phyloP scores from a whole-genome alignment of 208 protist species.

The Leptomonas seymouri region DNA sequence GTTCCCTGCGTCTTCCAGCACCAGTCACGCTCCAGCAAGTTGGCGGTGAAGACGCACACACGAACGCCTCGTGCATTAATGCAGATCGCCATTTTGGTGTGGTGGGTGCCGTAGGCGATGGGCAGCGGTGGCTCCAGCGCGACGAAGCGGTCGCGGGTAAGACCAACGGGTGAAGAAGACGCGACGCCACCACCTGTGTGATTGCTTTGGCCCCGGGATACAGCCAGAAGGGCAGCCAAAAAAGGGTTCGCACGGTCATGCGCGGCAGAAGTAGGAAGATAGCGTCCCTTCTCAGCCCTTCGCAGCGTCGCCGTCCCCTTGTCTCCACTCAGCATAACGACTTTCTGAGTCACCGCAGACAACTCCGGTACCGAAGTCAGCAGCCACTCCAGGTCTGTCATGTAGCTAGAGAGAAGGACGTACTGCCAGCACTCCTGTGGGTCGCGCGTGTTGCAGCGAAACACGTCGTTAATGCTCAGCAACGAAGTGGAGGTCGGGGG shows the following conservation, averaged over 20 bases:
- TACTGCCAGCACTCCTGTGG: slow-evolving; percentile 51
- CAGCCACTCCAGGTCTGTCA: slow-evolving; percentile 77
- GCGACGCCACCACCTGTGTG: not conserved
- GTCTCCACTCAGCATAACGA: slow-evolving; percentile 71
- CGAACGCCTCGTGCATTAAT: slow-evolving; percentile 64
- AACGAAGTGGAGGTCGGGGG: not conserved
- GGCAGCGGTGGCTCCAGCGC: slow-evolving; percentile 71
- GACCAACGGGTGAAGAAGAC: not conserved
- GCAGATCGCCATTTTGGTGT: slow-evolving; percentile 75
- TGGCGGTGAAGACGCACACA: slow-evolving; percentile 73
- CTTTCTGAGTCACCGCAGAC: slow-evolving; percentile 17
- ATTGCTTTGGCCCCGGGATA: not conserved
- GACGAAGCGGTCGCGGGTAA: slow-evolving; percentile 32
- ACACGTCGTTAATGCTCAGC: slow-evolving; percentile 47
- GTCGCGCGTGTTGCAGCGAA: slow-evolving; percentile 47
- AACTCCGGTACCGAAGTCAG: slow-evolving; percentile 45
- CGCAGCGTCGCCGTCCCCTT: slow-evolving; percentile 42
- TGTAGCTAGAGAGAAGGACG: slow-evolving; percentile 69
- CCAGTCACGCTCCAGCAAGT: slow-evolving; percentile 79
- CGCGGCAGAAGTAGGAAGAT: slow-evolving; percentile 15
- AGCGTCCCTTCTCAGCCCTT: not conserved
- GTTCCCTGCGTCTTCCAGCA: slow-evolving; percentile 70
- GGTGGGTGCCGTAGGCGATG: slow-evolving; percentile 80
- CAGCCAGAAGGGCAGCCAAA: slow-evolving; percentile 4
- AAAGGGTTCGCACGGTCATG: slow-evolving; percentile 31